Evolutionary conservation across 805 yeast species (phyloP).

Genomic region (Saturnispora gosingensis): DNA sequence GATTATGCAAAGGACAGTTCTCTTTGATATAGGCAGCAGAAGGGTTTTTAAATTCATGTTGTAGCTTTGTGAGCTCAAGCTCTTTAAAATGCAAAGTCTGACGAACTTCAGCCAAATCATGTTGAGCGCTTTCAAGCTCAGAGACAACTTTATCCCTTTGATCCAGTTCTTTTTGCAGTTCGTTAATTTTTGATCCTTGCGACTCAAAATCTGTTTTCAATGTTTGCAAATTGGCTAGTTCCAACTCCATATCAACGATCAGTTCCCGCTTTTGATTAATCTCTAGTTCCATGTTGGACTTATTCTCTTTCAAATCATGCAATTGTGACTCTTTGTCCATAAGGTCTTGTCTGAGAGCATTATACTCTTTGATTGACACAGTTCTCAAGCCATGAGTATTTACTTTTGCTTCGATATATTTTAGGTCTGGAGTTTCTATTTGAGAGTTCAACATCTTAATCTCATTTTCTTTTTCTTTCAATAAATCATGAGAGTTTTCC

Average conservation of each 20-base stretch:
- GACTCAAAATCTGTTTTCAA: constrained; percentile 1
- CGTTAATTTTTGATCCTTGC: not conserved
- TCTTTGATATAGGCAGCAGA: constrained; percentile 19
- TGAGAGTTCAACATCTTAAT: not conserved
- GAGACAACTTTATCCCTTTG: not conserved
- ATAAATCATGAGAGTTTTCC: not conserved
- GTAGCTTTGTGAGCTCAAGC: constrained; percentile 5
- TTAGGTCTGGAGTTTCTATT: constrained; percentile 13
- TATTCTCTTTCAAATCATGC: not conserved
- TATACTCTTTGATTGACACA: constrained; percentile 19
- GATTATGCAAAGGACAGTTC: constrained; percentile 24
- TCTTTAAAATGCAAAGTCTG: not conserved
- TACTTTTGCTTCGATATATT: constrained; percentile 25
- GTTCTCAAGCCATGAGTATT: constrained; percentile 19
- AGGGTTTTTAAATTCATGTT: constrained; percentile 5
- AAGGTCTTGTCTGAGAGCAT: constrained; percentile 3
- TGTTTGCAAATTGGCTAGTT: constrained; percentile 3
- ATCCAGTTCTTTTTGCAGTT: constrained; percentile 1
- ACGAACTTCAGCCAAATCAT: not conserved
- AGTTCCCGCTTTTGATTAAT: constrained; percentile 2
- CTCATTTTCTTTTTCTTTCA: not conserved
- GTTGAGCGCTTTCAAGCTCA: not conserved
- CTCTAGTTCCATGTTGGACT: not conserved
- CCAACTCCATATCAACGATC: constrained; percentile 2
- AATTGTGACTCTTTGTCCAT: not conserved